A percentile compares a stretch with the other conserved stretches of the same genome.
phyloP scores from a whole-genome alignment of 345 rosid genomes.

The Populus simonii region DNA sequence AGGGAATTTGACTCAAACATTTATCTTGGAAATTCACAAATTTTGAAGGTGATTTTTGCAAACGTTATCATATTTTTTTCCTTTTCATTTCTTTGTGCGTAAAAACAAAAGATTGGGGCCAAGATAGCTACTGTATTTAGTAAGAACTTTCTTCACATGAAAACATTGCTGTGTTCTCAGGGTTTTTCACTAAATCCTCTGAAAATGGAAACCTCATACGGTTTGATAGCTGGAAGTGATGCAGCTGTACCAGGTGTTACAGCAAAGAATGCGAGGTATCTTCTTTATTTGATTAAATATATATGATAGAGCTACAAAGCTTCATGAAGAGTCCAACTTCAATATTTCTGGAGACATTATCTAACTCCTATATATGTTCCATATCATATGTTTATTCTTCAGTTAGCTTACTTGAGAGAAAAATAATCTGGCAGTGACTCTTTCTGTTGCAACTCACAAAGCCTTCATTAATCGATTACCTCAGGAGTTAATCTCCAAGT shows the following conservation, averaged over 20 bases:
- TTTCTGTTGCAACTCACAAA: too few species aligned
- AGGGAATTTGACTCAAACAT: slow-evolving; percentile 32
- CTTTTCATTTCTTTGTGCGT: neutral
- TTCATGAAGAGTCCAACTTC: too few species aligned
- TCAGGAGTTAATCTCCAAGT: too few species aligned
- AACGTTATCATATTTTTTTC: neutral
- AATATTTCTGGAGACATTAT: too few species aligned
- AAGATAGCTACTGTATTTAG: too few species aligned
- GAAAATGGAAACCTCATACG: slow-evolving; percentile 26
- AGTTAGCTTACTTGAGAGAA: too few species aligned
- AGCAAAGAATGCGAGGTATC: slow-evolving; percentile 44
- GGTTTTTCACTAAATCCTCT: slow-evolving; percentile 44
- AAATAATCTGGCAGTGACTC: too few species aligned
- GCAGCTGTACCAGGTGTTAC: slow-evolving; percentile 50
- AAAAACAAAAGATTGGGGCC: too few species aligned
- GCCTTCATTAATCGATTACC: too few species aligned
- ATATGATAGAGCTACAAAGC: neutral
- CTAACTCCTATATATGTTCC: too few species aligned
- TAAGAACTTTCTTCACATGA: too few species aligned
- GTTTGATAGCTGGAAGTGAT: slow-evolving; percentile 35
- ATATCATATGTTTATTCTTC: too few species aligned
- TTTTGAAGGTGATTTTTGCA: slow-evolving; percentile 23
- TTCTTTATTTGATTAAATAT: neutral
- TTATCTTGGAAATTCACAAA: slow-evolving; percentile 31
- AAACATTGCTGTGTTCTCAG: slow-evolving; percentile 15